Base-by-base conservation (phyloP, 2,329 filamentous ascomycete species). In the Neocatenulostroma microsporum region DNA sequence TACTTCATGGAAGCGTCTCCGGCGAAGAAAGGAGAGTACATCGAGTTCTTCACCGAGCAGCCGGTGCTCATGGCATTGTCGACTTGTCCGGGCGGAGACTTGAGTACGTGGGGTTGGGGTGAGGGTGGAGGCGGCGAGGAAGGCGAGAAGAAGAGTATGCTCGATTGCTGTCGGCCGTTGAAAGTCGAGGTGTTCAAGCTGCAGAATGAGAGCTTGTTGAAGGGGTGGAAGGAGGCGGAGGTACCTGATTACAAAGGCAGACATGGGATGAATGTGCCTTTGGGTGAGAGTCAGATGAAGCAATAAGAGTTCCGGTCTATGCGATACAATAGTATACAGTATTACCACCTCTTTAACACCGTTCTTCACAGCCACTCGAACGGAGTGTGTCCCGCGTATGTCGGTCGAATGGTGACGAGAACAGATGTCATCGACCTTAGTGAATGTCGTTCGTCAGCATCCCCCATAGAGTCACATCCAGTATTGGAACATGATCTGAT, bases 21-120 rank as follows among this genome's bases (percentile, higher is more conserved):
- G 0, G 76, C 75, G 0, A 56, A 63, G 36, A 48, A 59, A 5
- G 73, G 69, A 0, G 75, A 79, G 40, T 77, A 71, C 38, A 74
- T 89, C 39, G 82, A 86, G 59, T 87, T 91, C 54, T 76, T 91
- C 42, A 83, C 84, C 0, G 85, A 91, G 65, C 75, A 83, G 51
- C 81, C 88, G 55, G 61, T 89, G 8, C 61, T 91, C 23, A 74
- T 74, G 58, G 74, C 76, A 14, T 56, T 79, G 49, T 72, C 66
- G 19, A 83, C 84, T 0, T 91, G 84, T 54, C 84, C 84, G 0
- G 84, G 84, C 2, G 85, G 85, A 0, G 85, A 91, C 55, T 62
- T 91, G 31, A 86, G 81, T 1, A 68, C 76, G n/a, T 89, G 84
- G 83, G 84, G 82, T 0, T 91, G 85, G 69, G 79, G 80, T 10